A percentile compares a stretch with the other conserved stretches of the same genome.
These are phyloP conservation scores for Podaxis pistillaris DNA, from an alignment of 768 basidiomycete genomes.

Conservation along the genomic window DNA sequence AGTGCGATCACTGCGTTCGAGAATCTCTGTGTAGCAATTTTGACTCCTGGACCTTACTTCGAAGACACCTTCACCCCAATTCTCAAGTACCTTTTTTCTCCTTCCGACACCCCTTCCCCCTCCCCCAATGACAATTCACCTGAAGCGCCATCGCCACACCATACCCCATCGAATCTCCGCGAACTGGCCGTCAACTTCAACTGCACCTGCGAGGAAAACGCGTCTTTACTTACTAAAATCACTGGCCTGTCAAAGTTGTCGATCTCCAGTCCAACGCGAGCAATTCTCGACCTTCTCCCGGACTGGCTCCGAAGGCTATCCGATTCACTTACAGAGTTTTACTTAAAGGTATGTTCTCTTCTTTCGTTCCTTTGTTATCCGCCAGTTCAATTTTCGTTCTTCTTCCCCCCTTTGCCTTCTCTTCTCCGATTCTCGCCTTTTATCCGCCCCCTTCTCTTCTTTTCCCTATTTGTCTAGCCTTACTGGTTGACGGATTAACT, in stretches of 20 bases:
- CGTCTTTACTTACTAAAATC: constrained; percentile 24
- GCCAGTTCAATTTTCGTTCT: background rate
- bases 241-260: constrained; percentile 26
- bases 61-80: constrained; percentile 27
- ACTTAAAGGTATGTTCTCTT: constrained; percentile 37
- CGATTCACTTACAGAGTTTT: constrained; percentile 33
- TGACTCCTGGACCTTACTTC: constrained; percentile 27
- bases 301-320: constrained; percentile 41
- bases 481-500: background rate
- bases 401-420: background rate
- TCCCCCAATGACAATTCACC: background rate
- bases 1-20: constrained; percentile 26
- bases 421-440: background rate
- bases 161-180: constrained; percentile 14
- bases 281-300: constrained; percentile 40
- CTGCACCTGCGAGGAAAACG: constrained; percentile 29
- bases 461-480: background rate
- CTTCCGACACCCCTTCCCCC: background rate
- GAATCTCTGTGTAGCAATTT: constrained; percentile 29
- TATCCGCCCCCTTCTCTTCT: background rate
- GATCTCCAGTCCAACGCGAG: constrained; percentile 36
- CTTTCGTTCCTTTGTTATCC: background rate
- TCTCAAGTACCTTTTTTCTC: constrained; percentile 21
- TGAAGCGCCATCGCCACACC: background rate
- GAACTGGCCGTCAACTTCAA: constrained; percentile 30